Evolutionary conservation across 2,329 filamentous ascomycete species (phyloP), one percentile per base, ranked within the genome.

Genomic region (Ophiocordyceps robertsii): DNA sequence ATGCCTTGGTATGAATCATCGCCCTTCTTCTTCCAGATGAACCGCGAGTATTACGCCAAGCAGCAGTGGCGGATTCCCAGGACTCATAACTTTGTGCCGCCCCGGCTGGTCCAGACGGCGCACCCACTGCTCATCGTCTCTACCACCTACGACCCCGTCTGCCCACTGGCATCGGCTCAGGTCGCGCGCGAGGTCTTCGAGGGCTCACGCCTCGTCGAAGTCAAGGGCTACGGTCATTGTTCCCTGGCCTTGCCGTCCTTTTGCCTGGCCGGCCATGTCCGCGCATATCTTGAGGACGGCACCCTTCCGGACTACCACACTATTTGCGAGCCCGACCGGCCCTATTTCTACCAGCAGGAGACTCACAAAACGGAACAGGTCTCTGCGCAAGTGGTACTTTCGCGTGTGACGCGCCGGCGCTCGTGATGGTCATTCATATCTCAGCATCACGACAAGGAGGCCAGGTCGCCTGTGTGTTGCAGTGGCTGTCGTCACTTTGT

Each of bases 91-190:
- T 61, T 56, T 16, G 40, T 46, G 8, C 56, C 57, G 0, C 44
- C 38, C 0, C n/a, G 41, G 2, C 44, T 44, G 2, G 50, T 81
- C 37, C 39, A 49, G 24, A 62, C 57, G 1, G 49, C 48, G 0
- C 46, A 59, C 16, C 59, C 59, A 13, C 35, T 63, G 0, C 49
- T 62, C 0, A 48, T 63, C 1, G 42, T 62, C 6, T 57, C 56
- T 0, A 61, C 51, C 0, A 54, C 51, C 0, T 56, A 57, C 24
- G 58, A 63, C 3, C 77, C 77, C 0, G 72, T 80, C 1, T 80
- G 75, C 17, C 59, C 66, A 2, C 46, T 68, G 1, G 45, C 56
- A 0, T 67, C 64, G 2, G 65, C 66, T 1, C 50, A 50, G 19
- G 53, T 50, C 0, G 65, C 66, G 0, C 55, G 56, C 4, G 49